A percentile compares a stretch with the other conserved stretches of the same genome.
Conservation (phyloP, 768 basidiomycete species). For the Infundibulicybe gibba region DNA sequence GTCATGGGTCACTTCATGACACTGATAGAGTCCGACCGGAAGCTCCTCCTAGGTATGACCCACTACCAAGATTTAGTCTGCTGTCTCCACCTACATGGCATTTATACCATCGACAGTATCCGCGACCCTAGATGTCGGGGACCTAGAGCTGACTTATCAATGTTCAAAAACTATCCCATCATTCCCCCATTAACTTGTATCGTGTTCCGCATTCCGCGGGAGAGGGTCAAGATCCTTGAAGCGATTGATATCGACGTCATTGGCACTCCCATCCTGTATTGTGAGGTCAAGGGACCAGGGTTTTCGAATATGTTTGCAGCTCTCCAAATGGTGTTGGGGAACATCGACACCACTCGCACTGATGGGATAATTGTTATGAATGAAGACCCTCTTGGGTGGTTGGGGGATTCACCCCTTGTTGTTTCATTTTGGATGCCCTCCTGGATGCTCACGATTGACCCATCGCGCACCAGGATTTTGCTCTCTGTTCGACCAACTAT, state of each 20-base stretch:
- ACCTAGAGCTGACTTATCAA: constrained; percentile 8
- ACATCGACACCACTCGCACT: constrained; percentile 8
- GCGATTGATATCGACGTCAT: constrained; percentile 6
- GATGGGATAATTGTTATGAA: constrained; percentile 9
- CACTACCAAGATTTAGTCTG: constrained; percentile 45
- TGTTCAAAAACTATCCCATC: constrained; percentile 22
- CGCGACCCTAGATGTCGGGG: too few species aligned
- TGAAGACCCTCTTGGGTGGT: constrained; percentile 28
- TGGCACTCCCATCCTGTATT: constrained; percentile 31
- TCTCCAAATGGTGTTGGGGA: constrained; percentile 30
- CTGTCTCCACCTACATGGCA: constrained; percentile 36
- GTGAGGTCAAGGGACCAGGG: constrained; percentile 19
- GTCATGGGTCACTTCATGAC: constrained; percentile 31
- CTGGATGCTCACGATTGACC: constrained; percentile 23
- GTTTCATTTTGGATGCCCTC: constrained; percentile 30
- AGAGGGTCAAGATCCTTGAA: constrained; percentile 22
- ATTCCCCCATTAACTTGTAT: constrained; percentile 30
- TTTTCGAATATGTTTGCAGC: constrained; percentile 29
- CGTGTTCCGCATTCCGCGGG: constrained; percentile 29
- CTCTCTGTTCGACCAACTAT: constrained; percentile 25
- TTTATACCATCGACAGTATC: constrained; percentile 22
- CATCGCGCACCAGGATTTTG: constrained; percentile 14
- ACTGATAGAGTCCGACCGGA: constrained; percentile 18
- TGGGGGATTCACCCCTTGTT: constrained; percentile 29
- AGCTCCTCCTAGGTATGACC: constrained; percentile 17